Percentiles rank a stretch among this genome's conserved stretches.
These are phyloP conservation scores for Nannizzia gypsea DNA, from an alignment of 2,329 filamentous ascomycete species.

Conservation along the genomic window DNA sequence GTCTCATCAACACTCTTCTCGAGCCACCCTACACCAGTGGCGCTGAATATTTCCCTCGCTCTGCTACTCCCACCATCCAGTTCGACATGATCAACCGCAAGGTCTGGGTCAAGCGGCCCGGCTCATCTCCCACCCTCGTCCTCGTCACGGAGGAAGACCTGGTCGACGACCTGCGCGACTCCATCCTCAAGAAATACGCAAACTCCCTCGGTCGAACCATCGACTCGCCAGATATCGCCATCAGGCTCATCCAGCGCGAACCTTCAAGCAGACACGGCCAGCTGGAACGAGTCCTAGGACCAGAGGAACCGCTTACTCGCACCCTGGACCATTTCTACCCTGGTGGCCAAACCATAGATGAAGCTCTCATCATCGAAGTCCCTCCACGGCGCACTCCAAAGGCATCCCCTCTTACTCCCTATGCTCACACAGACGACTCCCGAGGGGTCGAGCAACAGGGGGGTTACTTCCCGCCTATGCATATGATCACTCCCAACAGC, in stretches of 20 bases:
- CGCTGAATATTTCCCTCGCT: constrained; percentile 16
- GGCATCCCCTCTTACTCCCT: constrained; percentile 56
- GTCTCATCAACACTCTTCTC: constrained; percentile 27
- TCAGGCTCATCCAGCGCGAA: constrained; percentile 66
- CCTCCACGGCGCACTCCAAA: constrained; percentile 56
- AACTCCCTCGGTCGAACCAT: constrained; percentile 83
- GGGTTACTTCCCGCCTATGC: constrained; percentile 74
- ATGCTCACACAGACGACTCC: constrained; percentile 47
- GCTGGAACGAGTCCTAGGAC: constrained; percentile 59
- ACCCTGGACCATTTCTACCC: constrained; percentile 75
- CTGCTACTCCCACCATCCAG: constrained; percentile 13
- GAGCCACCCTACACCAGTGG: constrained; percentile 19
- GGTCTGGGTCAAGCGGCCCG: constrained; percentile 86
- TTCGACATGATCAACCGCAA: constrained; percentile 46
- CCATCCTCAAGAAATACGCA: constrained; percentile 83
- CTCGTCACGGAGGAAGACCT: constrained; percentile 76
- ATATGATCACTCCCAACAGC: constrained; percentile 33
- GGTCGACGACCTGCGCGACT: constrained; percentile 87
- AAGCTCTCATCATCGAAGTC: constrained; percentile 84
- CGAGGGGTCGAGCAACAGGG: constrained; percentile 48
- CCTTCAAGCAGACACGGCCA: constrained; percentile 32
- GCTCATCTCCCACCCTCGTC: constrained; percentile 76
- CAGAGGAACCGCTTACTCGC: constrained; percentile 70
- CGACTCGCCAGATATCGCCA: constrained; percentile 76
- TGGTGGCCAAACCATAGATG: constrained; percentile 73